phyloP scores from a whole-genome alignment of 75 land plant genomes.

The Adiantum capillusveneris region DNA sequence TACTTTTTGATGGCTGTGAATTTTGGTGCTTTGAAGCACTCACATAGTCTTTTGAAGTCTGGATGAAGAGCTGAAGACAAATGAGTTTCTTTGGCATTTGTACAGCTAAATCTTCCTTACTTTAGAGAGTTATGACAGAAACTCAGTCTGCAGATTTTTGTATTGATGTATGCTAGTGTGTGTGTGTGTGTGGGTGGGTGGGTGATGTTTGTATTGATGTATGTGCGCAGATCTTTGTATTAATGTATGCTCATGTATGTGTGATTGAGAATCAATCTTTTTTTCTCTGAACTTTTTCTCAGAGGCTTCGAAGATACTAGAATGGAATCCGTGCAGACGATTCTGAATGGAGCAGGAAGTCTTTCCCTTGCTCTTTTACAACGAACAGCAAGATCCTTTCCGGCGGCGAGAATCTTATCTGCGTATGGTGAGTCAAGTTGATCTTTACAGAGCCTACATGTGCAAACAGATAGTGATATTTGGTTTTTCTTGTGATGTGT shows the following conservation, averaged over 20 bases:
- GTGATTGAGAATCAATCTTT: neutral
- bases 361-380: slow-evolving; percentile 45
- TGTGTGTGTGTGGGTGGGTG: no score
- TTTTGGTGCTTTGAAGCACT: no score
- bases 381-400: slow-evolving; percentile 46
- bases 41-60: no score
- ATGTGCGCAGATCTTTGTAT: neutral
- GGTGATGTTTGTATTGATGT: neutral
- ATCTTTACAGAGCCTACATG: no score
- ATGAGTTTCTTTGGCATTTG: no score
- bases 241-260: no score
- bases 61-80: no score
- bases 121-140: no score
- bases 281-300: neutral
- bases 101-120: no score
- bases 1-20: no score
- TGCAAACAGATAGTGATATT: neutral
- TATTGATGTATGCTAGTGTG: no score
- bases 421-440: slow-evolving; percentile 86
- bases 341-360: slow-evolving; percentile 92
- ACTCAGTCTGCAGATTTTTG: no score
- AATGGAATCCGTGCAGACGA: slow-evolving; percentile 33
- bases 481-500: slow-evolving; percentile 1
- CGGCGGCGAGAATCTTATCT: slow-evolving; percentile 64
- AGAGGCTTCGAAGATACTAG: neutral